Conservation (phyloP, 1,139 yeast genomes). For the Candida frijolesensis region DNA sequence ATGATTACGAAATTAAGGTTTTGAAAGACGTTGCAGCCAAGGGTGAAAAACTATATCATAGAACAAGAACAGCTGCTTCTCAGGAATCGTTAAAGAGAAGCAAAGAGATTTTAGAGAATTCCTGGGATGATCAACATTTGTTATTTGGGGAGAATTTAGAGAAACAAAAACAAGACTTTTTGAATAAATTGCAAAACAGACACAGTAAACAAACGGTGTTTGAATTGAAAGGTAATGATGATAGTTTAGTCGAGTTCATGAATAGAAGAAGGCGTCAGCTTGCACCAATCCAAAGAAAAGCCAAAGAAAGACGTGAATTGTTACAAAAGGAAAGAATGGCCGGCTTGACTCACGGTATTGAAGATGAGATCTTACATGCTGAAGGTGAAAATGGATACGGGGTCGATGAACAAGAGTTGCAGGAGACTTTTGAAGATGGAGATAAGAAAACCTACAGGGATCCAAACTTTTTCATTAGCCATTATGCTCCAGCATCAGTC, state of each 20-base stretch:
- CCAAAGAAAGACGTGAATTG: conserved; percentile 68
- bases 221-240: conserved; percentile 75
- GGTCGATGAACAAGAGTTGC: conserved; percentile 52
- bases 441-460: conserved; percentile 63
- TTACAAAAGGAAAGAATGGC: conserved; percentile 75
- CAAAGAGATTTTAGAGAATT: conserved; percentile 73
- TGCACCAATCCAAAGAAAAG: conserved; percentile 83
- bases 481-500: conserved; percentile 80
- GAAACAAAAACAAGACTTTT: conserved; percentile 69
- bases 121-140: conserved; percentile 87
- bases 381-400: conserved; percentile 59
- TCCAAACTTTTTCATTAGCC: conserved; percentile 83
- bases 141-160: conserved; percentile 75
- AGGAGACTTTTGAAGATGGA: conserved; percentile 61
- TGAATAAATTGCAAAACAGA: conserved; percentile 71
- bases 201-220: conserved; percentile 86
- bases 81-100: conserved; percentile 81
- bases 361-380: conserved; percentile 66
- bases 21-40: conserved; percentile 74
- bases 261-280: conserved; percentile 80
- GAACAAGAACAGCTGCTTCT: conserved; percentile 87
- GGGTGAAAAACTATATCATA: conserved; percentile 85
- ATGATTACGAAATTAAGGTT: conserved; percentile 69
- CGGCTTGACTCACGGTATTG: conserved; percentile 72
- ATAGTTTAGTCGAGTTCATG: conserved; percentile 81